Evolutionary conservation across 2,329 filamentous ascomycete species (phyloP).

Genomic region (Cadophora sp.): DNA sequence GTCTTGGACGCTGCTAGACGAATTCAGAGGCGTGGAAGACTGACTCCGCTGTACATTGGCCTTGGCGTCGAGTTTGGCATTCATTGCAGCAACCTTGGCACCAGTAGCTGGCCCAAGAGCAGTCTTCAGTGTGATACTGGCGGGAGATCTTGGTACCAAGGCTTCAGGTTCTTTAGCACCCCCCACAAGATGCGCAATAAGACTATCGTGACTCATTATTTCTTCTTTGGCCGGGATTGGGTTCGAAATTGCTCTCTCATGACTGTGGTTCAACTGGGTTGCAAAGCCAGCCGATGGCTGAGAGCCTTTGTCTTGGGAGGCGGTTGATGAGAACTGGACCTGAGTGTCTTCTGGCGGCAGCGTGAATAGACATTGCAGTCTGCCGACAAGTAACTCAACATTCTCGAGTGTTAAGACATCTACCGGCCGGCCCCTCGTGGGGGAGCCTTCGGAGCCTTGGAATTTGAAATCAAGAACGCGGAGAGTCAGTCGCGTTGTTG

Average conservation of each 20-base stretch:
- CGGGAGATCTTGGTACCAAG: not conserved
- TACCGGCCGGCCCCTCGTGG: constrained; percentile 39
- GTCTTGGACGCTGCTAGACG: not conserved
- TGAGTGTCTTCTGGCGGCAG: not conserved
- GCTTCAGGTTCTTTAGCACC: not conserved
- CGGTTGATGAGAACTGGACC: not conserved
- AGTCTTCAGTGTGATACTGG: not conserved
- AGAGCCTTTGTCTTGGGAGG: constrained; percentile 2
- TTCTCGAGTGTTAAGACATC: constrained; percentile 28
- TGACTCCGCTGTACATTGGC: constrained; percentile 22
- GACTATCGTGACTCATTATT: not conserved
- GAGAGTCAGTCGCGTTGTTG: not conserved
- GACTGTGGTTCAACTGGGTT: constrained; percentile 21
- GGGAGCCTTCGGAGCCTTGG: constrained; percentile 35
- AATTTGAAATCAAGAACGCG: constrained; percentile 11
- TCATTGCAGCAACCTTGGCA: constrained; percentile 17
- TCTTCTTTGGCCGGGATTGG: not conserved
- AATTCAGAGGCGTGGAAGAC: not conserved
- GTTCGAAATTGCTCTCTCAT: not conserved
- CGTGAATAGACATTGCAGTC: not conserved
- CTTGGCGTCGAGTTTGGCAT: constrained; percentile 25
- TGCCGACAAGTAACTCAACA: not conserved
- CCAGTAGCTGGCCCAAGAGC: constrained; percentile 13
- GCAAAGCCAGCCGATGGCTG: constrained; percentile 19
- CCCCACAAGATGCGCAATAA: not conserved